phyloP scores from a whole-genome alignment of 2,329 filamentous ascomycete genomes.

The Aspergillus floridensis region DNA sequence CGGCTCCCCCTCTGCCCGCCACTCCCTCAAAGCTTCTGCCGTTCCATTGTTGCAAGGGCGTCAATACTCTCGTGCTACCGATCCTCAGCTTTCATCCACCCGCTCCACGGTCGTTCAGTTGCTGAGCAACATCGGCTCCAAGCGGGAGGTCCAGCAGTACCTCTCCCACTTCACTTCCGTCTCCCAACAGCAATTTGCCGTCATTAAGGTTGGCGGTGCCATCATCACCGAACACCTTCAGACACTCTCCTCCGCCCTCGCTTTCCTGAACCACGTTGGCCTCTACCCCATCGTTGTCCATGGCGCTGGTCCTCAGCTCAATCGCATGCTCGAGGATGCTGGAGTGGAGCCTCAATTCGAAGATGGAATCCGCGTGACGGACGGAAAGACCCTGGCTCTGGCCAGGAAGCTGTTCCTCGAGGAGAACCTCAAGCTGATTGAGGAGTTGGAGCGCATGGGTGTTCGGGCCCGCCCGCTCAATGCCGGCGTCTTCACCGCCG shows the following conservation, averaged over 20 bases:
- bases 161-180: slow-evolving; percentile 96
- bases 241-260: slow-evolving; percentile 81
- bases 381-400: slow-evolving; percentile 88
- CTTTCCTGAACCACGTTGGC: slow-evolving; percentile 91
- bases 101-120: slow-evolving; percentile 83
- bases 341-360: slow-evolving; percentile 95
- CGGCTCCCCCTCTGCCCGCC: slow-evolving; percentile 23
- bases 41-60: slow-evolving; percentile 35
- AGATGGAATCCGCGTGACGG: slow-evolving; percentile 92
- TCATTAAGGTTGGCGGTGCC: slow-evolving; percentile 96
- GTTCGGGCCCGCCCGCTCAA: slow-evolving; percentile 86
- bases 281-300: slow-evolving; percentile 95
- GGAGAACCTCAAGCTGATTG: slow-evolving; percentile 89
- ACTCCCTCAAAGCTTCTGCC: slow-evolving; percentile 28
- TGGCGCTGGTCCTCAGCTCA: slow-evolving; percentile 91
- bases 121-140: slow-evolving; percentile 92
- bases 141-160: slow-evolving; percentile 95
- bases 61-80: slow-evolving; percentile 46
- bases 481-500: slow-evolving; percentile 83
- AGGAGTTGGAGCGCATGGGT: slow-evolving; percentile 85
- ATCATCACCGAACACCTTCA: slow-evolving; percentile 94
- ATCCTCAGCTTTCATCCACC: slow-evolving; percentile 58
- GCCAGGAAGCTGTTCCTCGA: slow-evolving; percentile 90
- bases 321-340: slow-evolving; percentile 82
- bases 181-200: slow-evolving; percentile 93